A percentile compares a stretch with the other conserved stretches of the same genome.
phyloP scores from a whole-genome alignment of 768 basidiomycete species.

The Leccinum fibrillosum region DNA sequence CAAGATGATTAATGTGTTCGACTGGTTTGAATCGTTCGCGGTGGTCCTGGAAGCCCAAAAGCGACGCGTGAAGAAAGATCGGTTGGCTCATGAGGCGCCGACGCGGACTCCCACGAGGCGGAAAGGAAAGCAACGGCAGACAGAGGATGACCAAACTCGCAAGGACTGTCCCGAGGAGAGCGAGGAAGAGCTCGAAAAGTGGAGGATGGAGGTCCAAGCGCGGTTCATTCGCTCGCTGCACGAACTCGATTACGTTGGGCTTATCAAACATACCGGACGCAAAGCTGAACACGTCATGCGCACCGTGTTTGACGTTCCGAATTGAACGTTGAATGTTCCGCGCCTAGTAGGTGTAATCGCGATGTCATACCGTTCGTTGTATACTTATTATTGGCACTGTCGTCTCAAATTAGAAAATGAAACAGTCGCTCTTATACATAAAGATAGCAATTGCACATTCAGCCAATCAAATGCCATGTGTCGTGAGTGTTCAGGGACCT shows the following conservation, averaged over 20 bases:
- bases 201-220: conserved; percentile 67
- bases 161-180: conserved; percentile 18
- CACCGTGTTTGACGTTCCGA: conserved; percentile 53
- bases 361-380: not conserved
- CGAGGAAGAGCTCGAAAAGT: conserved; percentile 43
- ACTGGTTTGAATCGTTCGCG: conserved; percentile 83
- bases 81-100: not conserved
- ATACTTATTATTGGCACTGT: not conserved
- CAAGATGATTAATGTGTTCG: conserved; percentile 81
- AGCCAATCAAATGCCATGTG: not conserved
- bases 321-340: conserved; percentile 14
- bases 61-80: conserved; percentile 1
- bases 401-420: not conserved
- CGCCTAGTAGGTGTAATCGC: conserved; percentile 15
- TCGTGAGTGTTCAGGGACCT: not conserved
- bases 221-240: conserved; percentile 78
- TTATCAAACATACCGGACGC: conserved; percentile 75
- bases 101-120: conserved; percentile 18
- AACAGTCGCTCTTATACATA: not conserved
- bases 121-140: conserved; percentile 25
- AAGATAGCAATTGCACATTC: not conserved
- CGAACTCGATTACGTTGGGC: conserved; percentile 77
- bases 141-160: conserved; percentile 18
- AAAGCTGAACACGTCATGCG: conserved; percentile 75
- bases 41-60: conserved; percentile 61